Percentiles rank a stretch among this genome's conserved stretches.
These are phyloP conservation scores for Sporothrix pseudoabietina DNA, from an alignment of 2,329 filamentous ascomycete species.

Conservation along the genomic window DNA sequence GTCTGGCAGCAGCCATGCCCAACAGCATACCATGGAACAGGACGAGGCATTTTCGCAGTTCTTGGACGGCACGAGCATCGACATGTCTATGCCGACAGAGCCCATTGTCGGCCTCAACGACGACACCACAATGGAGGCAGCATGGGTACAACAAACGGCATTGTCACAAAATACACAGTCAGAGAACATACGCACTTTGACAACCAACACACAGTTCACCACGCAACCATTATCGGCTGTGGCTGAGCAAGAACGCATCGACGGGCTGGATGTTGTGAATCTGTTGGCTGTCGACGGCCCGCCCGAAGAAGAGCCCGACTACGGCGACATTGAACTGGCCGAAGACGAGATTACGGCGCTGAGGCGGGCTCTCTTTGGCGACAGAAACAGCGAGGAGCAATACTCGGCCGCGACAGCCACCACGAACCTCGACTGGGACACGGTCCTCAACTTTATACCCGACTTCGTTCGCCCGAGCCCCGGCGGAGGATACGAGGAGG, in stretches of 20 bases:
- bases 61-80: constrained; percentile 37
- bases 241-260: constrained; percentile 42
- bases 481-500: constrained; percentile 33
- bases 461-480: constrained; percentile 43
- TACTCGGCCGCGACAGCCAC: constrained; percentile 27
- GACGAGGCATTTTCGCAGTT: constrained; percentile 46
- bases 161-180: not conserved
- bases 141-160: not conserved
- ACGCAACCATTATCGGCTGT: constrained; percentile 35
- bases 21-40: constrained; percentile 39
- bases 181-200: not conserved
- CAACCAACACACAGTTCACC: not conserved
- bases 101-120: constrained; percentile 22
- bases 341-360: constrained; percentile 42
- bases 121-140: not conserved
- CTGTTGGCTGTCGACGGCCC: constrained; percentile 39
- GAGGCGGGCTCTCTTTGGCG: constrained; percentile 45
- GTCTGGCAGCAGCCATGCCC: constrained; percentile 32
- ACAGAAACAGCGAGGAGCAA: not conserved
- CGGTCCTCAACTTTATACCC: constrained; percentile 55
- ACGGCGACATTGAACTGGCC: constrained; percentile 36
- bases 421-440: constrained; percentile 45
- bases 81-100: constrained; percentile 26
- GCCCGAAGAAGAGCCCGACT: constrained; percentile 34
- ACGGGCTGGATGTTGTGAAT: constrained; percentile 46